A percentile compares a stretch with the other conserved stretches of the same genome.
Evolutionary conservation across 352 stramenopile genomes (phyloP).

Genomic region (Pythium vanterpoolii): DNA sequence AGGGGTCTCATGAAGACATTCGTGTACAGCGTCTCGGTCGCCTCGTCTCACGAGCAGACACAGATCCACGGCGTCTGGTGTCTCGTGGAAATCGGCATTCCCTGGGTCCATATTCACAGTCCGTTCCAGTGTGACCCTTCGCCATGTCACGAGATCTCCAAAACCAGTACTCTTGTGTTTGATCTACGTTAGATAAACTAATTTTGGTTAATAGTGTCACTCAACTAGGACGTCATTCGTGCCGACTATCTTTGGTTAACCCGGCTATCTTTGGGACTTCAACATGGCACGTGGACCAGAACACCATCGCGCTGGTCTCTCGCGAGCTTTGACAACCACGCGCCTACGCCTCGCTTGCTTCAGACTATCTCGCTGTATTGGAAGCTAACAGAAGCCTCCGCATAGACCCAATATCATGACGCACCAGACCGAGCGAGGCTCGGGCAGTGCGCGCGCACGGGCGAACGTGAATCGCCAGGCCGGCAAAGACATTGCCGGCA

Average conservation of each 20-base stretch:
- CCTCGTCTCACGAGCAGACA: slow-evolving; percentile 55
- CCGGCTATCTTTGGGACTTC: slow-evolving; percentile 19
- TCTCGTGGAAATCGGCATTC: too few species aligned
- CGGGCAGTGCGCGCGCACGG: slow-evolving; percentile 17
- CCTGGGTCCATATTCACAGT: too few species aligned
- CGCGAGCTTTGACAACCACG: too few species aligned
- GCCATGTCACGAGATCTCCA: too few species aligned
- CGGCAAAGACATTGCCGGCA: slow-evolving; percentile 58
- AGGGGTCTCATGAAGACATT: slow-evolving; percentile 31
- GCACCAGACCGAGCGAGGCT: slow-evolving; percentile 5
- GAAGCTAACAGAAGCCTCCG: neutral
- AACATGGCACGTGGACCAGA: neutral
- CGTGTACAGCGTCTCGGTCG: slow-evolving; percentile 32
- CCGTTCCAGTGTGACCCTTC: too few species aligned
- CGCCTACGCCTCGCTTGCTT: too few species aligned
- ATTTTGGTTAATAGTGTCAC: slow-evolving; percentile 2
- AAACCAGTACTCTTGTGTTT: too few species aligned
- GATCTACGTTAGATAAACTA: too few species aligned
- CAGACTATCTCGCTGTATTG: neutral
- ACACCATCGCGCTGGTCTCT: neutral
- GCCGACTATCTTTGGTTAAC: slow-evolving; percentile 16
- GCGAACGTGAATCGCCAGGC: slow-evolving; percentile 43
- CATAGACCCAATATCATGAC: neutral
- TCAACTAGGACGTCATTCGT: slow-evolving; percentile 8
- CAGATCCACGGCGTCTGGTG: slow-evolving; percentile 30